Conservation (phyloP, 2,329 filamentous ascomycete species). For the Rhinocladiella mackenziei region DNA sequence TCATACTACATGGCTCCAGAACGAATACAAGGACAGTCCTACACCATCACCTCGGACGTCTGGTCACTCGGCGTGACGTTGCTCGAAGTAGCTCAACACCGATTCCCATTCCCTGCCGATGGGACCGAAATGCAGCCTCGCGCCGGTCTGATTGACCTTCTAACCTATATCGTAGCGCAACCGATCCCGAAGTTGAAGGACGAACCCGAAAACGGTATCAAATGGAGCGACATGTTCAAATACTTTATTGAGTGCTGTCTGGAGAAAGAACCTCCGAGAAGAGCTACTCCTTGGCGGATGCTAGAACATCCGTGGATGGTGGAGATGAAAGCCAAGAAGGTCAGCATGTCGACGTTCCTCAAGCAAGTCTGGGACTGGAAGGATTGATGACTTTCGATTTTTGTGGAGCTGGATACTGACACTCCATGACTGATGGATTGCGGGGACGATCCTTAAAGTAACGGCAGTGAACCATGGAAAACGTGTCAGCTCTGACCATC, state of each 20-base stretch:
- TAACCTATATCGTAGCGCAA: constrained; percentile 96
- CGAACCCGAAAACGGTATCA: constrained; percentile 81
- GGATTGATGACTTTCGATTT: constrained; percentile 44
- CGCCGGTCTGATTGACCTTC: constrained; percentile 85
- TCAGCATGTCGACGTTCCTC: constrained; percentile 95
- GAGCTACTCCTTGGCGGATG: constrained; percentile 97
- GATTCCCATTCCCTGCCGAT: constrained; percentile 96
- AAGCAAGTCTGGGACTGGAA: constrained; percentile 97
- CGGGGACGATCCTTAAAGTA: too few relatives aligned
- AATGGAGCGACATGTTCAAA: constrained; percentile 97
- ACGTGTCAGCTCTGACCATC: too few relatives aligned
- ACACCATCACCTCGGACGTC: constrained; percentile 97
- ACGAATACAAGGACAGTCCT: constrained; percentile 93
- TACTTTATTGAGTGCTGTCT: constrained; percentile 99
- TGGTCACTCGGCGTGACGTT: constrained; percentile 97
- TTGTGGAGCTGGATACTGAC: background rate
- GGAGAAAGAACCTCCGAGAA: constrained; percentile 82
- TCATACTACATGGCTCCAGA: constrained; percentile 99
- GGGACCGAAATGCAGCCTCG: constrained; percentile 92
- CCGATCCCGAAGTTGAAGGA: constrained; percentile 94
- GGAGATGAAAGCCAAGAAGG: constrained; percentile 91
- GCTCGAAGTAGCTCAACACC: constrained; percentile 97
- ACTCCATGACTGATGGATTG: too few relatives aligned
- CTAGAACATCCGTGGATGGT: constrained; percentile 98
- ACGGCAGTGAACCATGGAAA: too few relatives aligned